Evolutionary conservation across 768 basidiomycete species (phyloP).

Genomic region (Coprinellus aureogranulatus): DNA sequence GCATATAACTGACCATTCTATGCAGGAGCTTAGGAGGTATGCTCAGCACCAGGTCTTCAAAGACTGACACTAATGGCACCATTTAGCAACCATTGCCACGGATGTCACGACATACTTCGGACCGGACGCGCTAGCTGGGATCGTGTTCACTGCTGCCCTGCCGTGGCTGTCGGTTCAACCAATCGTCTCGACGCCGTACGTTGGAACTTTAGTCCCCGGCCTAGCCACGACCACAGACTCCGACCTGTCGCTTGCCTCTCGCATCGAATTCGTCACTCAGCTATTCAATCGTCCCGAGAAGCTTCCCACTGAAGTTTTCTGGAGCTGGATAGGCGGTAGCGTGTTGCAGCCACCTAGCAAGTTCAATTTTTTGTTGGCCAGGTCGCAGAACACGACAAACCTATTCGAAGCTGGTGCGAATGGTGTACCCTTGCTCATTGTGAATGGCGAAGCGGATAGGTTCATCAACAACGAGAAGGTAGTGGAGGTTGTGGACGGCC

Average conservation of each 20-base stretch:
- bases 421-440: not conserved
- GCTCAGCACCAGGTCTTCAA: not conserved
- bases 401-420: not conserved
- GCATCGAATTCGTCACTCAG: not conserved
- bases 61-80: no score
- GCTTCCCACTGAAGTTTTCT: not conserved
- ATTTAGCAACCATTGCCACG: not conserved
- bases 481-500: not conserved
- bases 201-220: not conserved
- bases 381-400: not conserved
- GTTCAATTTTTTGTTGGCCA: not conserved
- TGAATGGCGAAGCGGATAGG: not conserved
- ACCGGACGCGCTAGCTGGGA: not conserved
- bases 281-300: not conserved
- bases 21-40: slow-evolving; percentile 30
- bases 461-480: not conserved
- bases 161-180: not conserved
- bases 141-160: not conserved
- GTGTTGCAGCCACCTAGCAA: not conserved
- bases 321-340: not conserved
- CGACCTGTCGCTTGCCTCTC: not conserved
- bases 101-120: not conserved
- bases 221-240: not conserved
- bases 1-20: not conserved
- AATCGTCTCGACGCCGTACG: not conserved